Evolutionary conservation across 495 filamentous ascomycete species (phyloP).

Genomic region (Xylaria grammica): DNA sequence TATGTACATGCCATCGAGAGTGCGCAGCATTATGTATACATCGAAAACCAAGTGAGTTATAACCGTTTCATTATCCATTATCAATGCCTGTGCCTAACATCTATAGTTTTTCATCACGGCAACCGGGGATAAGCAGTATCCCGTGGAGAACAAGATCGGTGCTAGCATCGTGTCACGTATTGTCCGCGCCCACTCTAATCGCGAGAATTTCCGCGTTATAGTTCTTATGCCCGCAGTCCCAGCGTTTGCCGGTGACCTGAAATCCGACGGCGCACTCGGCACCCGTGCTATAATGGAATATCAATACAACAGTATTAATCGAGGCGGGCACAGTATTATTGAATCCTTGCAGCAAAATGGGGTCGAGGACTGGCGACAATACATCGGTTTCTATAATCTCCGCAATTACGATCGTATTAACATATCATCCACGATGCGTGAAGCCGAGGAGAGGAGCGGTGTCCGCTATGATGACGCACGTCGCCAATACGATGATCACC

Average conservation of each 20-base stretch:
- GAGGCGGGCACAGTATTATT: slow-evolving; percentile 87
- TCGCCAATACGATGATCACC: slow-evolving; percentile 46
- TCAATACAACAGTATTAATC: slow-evolving; percentile 85
- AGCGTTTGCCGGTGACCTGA: slow-evolving; percentile 87
- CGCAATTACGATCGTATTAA: slow-evolving; percentile 94
- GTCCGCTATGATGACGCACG: slow-evolving; percentile 76
- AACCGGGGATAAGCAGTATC: slow-evolving; percentile 73
- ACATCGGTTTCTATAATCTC: slow-evolving; percentile 95
- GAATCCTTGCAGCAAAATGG: slow-evolving; percentile 75
- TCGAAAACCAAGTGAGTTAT: slow-evolving; percentile 76
- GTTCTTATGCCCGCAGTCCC: slow-evolving; percentile 89
- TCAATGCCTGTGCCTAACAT: slow-evolving; percentile 19
- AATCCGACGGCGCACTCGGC: slow-evolving; percentile 76
- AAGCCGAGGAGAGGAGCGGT: slow-evolving; percentile 69
- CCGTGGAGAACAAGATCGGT: slow-evolving; percentile 86
- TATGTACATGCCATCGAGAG: slow-evolving; percentile 83
- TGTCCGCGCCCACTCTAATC: slow-evolving; percentile 71
- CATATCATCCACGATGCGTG: slow-evolving; percentile 63
- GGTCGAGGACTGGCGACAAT: slow-evolving; percentile 69
- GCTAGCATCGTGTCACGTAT: slow-evolving; percentile 88
- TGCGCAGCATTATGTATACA: slow-evolving; percentile 87
- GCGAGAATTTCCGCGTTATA: slow-evolving; percentile 81
- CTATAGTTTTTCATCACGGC: slow-evolving; percentile 89
- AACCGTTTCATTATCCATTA: neutral
- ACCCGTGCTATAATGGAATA: slow-evolving; percentile 97